Percentiles rank a stretch among this genome's conserved stretches.
phyloP scores from a whole-genome alignment of 805 yeast genomes.

The Ogataea polymorpha region DNA sequence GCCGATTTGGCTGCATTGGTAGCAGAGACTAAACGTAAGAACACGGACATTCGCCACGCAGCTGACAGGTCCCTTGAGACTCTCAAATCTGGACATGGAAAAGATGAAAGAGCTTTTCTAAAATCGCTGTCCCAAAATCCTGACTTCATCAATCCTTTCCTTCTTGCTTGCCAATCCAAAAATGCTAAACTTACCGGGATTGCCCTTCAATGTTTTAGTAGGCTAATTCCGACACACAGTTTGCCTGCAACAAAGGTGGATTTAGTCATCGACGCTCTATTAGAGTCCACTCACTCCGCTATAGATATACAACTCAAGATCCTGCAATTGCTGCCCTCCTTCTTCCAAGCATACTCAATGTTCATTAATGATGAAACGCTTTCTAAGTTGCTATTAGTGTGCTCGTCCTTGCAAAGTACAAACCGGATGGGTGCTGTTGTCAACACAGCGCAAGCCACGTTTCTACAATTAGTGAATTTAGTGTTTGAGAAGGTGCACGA shows the following conservation, averaged over 20 bases:
- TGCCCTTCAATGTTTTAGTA: slow-evolving; percentile 69
- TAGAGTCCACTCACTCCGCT: slow-evolving; percentile 72
- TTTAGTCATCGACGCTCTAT: slow-evolving; percentile 61
- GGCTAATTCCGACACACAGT: slow-evolving; percentile 50
- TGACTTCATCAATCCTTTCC: slow-evolving; percentile 63
- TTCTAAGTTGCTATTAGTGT: slow-evolving; percentile 58
- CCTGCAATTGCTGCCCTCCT: slow-evolving; percentile 74
- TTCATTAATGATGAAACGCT: slow-evolving; percentile 54
- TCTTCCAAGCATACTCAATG: slow-evolving; percentile 61
- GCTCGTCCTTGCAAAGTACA: slow-evolving; percentile 66
- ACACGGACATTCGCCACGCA: slow-evolving; percentile 60
- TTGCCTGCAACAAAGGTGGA: slow-evolving; percentile 52
- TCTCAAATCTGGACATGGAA: slow-evolving; percentile 32
- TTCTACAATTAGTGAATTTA: slow-evolving; percentile 77
- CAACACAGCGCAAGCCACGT: slow-evolving; percentile 90
- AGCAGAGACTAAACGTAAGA: slow-evolving; percentile 69
- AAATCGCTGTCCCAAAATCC: slow-evolving; percentile 40
- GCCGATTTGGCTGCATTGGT: slow-evolving; percentile 59
- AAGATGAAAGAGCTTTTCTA: slow-evolving; percentile 16
- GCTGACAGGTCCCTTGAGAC: slow-evolving; percentile 50
- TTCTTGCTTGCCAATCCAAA: slow-evolving; percentile 68
- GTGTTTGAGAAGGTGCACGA: slow-evolving; percentile 65
- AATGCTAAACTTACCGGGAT: slow-evolving; percentile 71
- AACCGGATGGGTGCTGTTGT: slow-evolving; percentile 73
- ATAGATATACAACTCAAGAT: slow-evolving; percentile 83